Percentiles rank a stretch among this genome's conserved stretches.
Conservation (phyloP, 164 flowering plant genomes). For the Paratinospora sagittata region DNA sequence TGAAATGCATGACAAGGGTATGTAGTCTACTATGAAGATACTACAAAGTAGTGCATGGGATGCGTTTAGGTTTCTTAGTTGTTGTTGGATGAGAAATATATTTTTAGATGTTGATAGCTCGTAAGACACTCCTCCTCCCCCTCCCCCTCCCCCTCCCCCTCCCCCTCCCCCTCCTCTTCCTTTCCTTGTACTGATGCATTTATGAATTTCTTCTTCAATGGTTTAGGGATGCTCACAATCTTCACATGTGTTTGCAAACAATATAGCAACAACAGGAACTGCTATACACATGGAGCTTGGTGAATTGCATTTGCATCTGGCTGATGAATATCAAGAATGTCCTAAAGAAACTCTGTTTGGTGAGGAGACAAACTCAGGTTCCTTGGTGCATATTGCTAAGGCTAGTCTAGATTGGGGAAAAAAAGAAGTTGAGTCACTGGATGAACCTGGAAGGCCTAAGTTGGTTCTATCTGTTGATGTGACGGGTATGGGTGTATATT, state of each 20-base stretch:
- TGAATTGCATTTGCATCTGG: constrained; percentile 81
- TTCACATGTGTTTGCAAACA: constrained; percentile 86
- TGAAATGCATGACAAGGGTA: too few species aligned
- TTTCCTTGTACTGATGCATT: neutral
- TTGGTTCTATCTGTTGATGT: constrained; percentile 76
- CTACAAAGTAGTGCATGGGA: too few species aligned
- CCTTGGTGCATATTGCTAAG: constrained; percentile 77
- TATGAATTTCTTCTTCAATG: neutral
- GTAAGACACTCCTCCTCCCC: too few species aligned
- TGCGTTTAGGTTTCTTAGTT: too few species aligned
- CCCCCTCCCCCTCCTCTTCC: too few species aligned
- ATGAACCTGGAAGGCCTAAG: constrained; percentile 44
- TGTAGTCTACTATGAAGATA: too few species aligned
- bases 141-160: too few species aligned
- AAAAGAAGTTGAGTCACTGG: constrained; percentile 61
- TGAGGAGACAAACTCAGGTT: constrained; percentile 79
- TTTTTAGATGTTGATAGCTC: too few species aligned
- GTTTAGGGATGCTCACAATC: constrained; percentile 93
- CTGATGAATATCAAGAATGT: constrained; percentile 89
- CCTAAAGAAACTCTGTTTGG: constrained; percentile 73
- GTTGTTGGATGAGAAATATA: too few species aligned
- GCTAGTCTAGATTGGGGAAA: constrained; percentile 84
- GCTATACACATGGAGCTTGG: constrained; percentile 84
- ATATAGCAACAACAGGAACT: constrained; percentile 66
- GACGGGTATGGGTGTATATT: constrained; percentile 74